Evolutionary conservation across 495 filamentous ascomycete genomes (phyloP).

Genomic region (Aspergillus campestris): DNA sequence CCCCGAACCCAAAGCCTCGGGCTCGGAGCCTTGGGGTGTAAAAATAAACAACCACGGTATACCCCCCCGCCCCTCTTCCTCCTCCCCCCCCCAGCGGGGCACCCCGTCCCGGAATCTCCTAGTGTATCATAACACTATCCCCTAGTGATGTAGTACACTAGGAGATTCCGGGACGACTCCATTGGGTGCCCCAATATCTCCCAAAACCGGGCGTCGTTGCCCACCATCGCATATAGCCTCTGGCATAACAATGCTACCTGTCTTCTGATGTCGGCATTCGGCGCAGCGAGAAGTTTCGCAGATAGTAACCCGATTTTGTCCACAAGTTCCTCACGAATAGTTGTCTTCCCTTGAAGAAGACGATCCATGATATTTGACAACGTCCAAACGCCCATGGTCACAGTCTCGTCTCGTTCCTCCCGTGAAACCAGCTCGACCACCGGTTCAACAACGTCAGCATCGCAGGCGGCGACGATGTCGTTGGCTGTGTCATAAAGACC

Average conservation of each 20-base stretch:
- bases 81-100: neutral
- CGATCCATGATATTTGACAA: conserved; percentile 35
- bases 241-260: conserved; percentile 72
- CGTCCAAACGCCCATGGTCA: conserved; percentile 53
- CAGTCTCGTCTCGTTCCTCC: conserved; percentile 23
- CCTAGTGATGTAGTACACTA: conserved; percentile 79
- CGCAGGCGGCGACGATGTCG: conserved; percentile 41
- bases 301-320: conserved; percentile 46
- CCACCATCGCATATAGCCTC: conserved; percentile 57
- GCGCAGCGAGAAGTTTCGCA: conserved; percentile 53
- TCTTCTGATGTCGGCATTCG: conserved; percentile 70
- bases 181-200: conserved; percentile 50
- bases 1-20: too few species aligned
- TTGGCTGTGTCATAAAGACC: conserved; percentile 51
- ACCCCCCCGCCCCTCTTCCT: neutral
- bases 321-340: conserved; percentile 12
- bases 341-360: conserved; percentile 14
- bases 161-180: conserved; percentile 62
- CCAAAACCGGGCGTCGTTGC: conserved; percentile 56
- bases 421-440: conserved; percentile 37
- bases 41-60: neutral
- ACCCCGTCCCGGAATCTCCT: conserved; percentile 58
- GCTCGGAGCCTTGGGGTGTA: neutral
- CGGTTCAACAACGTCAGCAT: conserved; percentile 40
- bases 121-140: conserved; percentile 55